A percentile compares a stretch with the other conserved stretches of the same genome.
Evolutionary conservation across 768 basidiomycete species (phyloP).

Genomic region (Chalciporus chontae): DNA sequence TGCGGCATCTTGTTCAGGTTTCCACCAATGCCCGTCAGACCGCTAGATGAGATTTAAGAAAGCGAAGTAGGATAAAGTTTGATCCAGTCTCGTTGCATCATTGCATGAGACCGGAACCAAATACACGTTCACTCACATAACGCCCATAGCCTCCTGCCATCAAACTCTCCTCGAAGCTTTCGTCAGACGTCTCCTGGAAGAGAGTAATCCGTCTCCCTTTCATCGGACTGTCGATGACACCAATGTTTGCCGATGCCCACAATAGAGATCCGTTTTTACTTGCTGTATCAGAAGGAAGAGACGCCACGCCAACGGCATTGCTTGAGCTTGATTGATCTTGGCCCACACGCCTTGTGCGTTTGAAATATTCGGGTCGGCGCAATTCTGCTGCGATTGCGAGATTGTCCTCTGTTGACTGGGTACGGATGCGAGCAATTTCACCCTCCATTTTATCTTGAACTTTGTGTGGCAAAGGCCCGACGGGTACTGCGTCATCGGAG

Average conservation of each 20-base stretch:
- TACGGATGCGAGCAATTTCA: conserved; percentile 60
- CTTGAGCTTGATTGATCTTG: conserved; percentile 29
- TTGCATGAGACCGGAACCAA: not conserved
- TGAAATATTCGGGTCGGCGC: conserved; percentile 69
- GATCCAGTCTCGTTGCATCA: not conserved
- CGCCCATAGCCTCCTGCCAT: conserved; percentile 80
- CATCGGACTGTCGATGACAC: conserved; percentile 64
- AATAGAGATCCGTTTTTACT: conserved; percentile 13
- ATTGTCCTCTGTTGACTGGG: conserved; percentile 48
- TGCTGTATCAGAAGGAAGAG: conserved; percentile 10
- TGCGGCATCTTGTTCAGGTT: conserved; percentile 14
- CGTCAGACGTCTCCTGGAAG: conserved; percentile 80
- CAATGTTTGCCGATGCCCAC: conserved; percentile 37
- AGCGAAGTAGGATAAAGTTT: conserved; percentile 13
- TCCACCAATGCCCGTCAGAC: conserved; percentile 23
- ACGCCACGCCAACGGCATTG: conserved; percentile 16
- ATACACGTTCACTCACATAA: conserved; percentile 49
- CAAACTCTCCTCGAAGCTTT: conserved; percentile 81
- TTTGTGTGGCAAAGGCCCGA: not conserved
- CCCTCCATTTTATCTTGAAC: conserved; percentile 38
- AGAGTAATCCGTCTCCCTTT: conserved; percentile 72
- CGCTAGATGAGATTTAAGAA: conserved; percentile 15
- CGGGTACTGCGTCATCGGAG: not conserved
- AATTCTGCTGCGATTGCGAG: conserved; percentile 54
- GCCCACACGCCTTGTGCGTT: conserved; percentile 48